phyloP scores from a whole-genome alignment of 371 early-diverging fungal genomes.

The Sporodiniella umbellata region DNA sequence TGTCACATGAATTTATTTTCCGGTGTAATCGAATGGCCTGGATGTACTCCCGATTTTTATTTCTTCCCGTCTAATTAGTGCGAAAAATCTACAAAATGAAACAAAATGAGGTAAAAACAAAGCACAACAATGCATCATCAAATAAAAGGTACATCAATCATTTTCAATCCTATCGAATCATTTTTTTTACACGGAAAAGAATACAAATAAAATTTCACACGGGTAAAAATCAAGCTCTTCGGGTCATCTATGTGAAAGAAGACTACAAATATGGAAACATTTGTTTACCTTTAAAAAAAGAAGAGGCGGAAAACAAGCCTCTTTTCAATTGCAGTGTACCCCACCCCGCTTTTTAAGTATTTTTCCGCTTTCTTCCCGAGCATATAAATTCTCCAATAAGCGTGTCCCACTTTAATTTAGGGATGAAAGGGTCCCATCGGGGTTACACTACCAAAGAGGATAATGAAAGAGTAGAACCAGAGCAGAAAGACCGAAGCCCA shows the following conservation, averaged over 20 bases:
- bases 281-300: background rate
- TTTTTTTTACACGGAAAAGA: no score
- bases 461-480: no score
- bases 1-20: conserved; percentile 1
- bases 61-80: background rate
- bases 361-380: conserved; percentile 14
- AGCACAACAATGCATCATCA: background rate
- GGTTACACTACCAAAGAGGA: background rate
- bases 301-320: background rate
- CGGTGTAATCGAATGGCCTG: background rate
- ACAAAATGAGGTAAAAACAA: background rate
- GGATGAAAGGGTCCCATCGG: conserved; percentile 12
- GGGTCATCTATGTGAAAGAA: no score
- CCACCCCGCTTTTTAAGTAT: conserved; percentile 15
- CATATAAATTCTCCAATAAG: background rate
- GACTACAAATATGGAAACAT: background rate
- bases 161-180: no score
- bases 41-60: conserved; percentile 1
- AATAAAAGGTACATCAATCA: no score
- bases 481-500: no score
- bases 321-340: background rate
- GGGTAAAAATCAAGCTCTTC: no score
- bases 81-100: background rate
- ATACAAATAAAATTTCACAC: no score
- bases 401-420: conserved; percentile 1